Evolutionary conservation across 2,329 filamentous ascomycete species (phyloP).

Genomic region (Diaporthe caulivora): DNA sequence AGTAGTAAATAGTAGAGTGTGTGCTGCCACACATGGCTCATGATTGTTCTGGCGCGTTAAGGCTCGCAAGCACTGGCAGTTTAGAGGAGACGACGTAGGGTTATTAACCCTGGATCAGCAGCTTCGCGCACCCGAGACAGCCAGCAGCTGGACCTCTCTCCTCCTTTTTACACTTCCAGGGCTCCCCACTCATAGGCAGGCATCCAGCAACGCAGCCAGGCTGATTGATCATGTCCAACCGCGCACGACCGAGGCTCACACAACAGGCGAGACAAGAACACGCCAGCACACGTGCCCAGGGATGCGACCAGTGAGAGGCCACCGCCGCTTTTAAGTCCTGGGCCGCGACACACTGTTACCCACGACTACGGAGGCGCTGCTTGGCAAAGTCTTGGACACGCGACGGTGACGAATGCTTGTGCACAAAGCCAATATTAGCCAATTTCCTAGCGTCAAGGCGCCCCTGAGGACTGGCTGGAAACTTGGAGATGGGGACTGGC

Average conservation of each 20-base stretch:
- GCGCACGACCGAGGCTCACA: background rate
- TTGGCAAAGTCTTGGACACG: conserved; percentile 33
- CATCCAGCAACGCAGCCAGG: background rate
- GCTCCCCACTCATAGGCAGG: background rate
- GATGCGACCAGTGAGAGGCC: background rate
- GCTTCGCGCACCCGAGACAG: background rate
- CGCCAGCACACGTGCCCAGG: background rate
- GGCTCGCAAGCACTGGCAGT: background rate
- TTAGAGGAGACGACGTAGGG: background rate
- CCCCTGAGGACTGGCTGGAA: conserved; percentile 26
- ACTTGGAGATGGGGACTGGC: background rate
- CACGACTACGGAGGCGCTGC: conserved; percentile 21
- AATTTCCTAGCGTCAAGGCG: conserved; percentile 15
- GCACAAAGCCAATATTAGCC: conserved; percentile 22
- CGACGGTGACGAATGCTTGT: conserved; percentile 26
- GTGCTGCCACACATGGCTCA: background rate
- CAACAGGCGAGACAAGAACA: conserved; percentile 18
- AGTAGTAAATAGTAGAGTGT: background rate
- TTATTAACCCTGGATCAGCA: conserved; percentile 10
- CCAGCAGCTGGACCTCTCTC: background rate
- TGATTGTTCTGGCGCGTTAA: background rate
- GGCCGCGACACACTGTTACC: conserved; percentile 5
- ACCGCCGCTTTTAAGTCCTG: conserved; percentile 12
- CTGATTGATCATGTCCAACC: background rate
- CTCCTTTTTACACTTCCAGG: conserved; percentile 27